Evolutionary conservation across 768 basidiomycete species (phyloP).

Genomic region (Hericium coralloides): DNA sequence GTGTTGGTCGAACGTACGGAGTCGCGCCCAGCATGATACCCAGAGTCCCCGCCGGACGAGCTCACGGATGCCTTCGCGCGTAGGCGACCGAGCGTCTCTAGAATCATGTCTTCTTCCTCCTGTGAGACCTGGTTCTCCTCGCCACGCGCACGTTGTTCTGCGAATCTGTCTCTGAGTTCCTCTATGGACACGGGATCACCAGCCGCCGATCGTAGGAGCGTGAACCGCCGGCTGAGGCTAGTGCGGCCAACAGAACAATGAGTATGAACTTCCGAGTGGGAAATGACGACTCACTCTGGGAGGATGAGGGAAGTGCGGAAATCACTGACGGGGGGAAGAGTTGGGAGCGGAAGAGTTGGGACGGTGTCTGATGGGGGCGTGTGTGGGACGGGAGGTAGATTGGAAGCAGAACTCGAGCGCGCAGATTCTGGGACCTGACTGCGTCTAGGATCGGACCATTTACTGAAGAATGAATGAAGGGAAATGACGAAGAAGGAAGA

Average conservation of each 20-base stretch:
- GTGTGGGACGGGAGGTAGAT: conserved; percentile 7
- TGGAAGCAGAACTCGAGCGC: conserved; percentile 13
- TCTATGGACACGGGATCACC: conserved; percentile 61
- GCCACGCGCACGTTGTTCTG: conserved; percentile 68
- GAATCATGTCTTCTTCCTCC: conserved; percentile 78
- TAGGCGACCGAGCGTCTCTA: conserved; percentile 59
- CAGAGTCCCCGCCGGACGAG: conserved; percentile 16
- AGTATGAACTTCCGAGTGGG: conserved; percentile 11
- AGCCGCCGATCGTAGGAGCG: conserved; percentile 59
- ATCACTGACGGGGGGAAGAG: conserved; percentile 60
- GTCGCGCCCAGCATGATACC: conserved; percentile 2
- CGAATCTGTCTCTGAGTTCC: conserved; percentile 56
- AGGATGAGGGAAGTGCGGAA: conserved; percentile 84
- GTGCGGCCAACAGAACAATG: not conserved
- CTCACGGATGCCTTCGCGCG: conserved; percentile 26
- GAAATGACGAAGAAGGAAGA: conserved; percentile 15
- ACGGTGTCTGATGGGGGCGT: not conserved
- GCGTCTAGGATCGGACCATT: conserved; percentile 67
- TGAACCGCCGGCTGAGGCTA: conserved; percentile 78
- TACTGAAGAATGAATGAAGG: conserved; percentile 34
- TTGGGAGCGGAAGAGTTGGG: conserved; percentile 33
- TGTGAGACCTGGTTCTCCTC: conserved; percentile 62
- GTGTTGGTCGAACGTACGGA: conserved; percentile 22
- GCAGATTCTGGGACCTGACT: conserved; percentile 28
- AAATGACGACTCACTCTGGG: conserved; percentile 55